A percentile compares a stretch with the other conserved stretches of the same genome.
phyloP scores from a whole-genome alignment of 2,329 filamentous ascomycete genomes.

The Zymoseptoria crescenta region DNA sequence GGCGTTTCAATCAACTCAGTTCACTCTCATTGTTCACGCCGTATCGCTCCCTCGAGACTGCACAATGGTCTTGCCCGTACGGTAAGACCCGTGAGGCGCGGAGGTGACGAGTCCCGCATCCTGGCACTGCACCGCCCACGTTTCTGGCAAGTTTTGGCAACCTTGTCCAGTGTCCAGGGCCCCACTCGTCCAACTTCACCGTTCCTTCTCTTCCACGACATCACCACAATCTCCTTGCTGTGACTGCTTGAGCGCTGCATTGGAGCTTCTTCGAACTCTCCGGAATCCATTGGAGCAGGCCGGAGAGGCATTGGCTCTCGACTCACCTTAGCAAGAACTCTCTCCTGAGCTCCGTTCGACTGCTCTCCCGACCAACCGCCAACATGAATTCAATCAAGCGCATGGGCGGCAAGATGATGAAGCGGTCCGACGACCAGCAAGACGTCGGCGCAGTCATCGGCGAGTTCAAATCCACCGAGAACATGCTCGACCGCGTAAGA shows the following conservation, averaged over 20 bases:
- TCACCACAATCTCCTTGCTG: background rate
- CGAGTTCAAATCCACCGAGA: conserved; percentile 74
- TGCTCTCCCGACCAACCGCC: conserved; percentile 5
- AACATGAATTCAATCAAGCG: conserved; percentile 50
- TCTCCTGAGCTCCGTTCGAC: background rate
- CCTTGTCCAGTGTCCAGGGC: background rate
- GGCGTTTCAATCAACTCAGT: too few relatives aligned
- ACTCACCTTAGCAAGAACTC: background rate
- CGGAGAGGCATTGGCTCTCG: background rate
- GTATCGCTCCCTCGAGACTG: background rate
- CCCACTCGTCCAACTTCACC: background rate
- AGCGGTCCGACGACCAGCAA: conserved; percentile 65
- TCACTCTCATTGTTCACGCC: too few relatives aligned
- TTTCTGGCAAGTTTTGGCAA: background rate
- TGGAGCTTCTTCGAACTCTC: background rate
- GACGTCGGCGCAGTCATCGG: conserved; percentile 66
- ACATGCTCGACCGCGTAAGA: conserved; percentile 60
- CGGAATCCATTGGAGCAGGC: background rate
- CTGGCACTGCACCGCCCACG: background rate
- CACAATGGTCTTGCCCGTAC: background rate
- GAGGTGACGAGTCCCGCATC: background rate
- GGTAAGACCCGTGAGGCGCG: background rate
- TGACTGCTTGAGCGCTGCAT: background rate
- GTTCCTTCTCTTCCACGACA: background rate
- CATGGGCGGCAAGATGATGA: conserved; percentile 64